phyloP scores from a whole-genome alignment of 495 filamentous ascomycete species.

The Haplographium delicatum region DNA sequence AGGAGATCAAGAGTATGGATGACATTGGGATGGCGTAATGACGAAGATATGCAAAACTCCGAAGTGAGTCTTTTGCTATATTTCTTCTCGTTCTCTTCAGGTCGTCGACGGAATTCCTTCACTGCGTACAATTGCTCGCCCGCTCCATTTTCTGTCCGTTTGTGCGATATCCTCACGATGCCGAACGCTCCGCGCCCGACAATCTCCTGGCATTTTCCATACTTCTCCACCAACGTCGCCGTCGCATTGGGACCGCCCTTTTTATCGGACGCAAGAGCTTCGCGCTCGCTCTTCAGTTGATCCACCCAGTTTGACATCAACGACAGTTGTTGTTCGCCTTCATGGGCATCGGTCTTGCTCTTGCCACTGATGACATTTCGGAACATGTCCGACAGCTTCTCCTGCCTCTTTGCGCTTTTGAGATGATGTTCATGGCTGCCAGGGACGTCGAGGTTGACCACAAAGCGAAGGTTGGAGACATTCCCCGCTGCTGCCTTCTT shows the following conservation, averaged over 20 bases:
- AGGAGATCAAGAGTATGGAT: slow-evolving; percentile 96
- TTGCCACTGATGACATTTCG: slow-evolving; percentile 69
- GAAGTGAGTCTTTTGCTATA: slow-evolving; percentile 98
- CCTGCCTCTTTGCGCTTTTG: slow-evolving; percentile 81
- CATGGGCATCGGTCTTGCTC: slow-evolving; percentile 65
- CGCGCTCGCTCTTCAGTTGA: slow-evolving; percentile 78
- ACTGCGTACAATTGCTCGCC: slow-evolving; percentile 92
- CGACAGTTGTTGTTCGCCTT: slow-evolving; percentile 78
- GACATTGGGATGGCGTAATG: slow-evolving; percentile 93
- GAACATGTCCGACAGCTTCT: slow-evolving; percentile 91
- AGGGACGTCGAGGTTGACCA: slow-evolving; percentile 32
- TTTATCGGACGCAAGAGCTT: slow-evolving; percentile 68
- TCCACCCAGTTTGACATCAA: slow-evolving; percentile 96
- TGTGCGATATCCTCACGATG: slow-evolving; percentile 97
- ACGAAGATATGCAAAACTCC: slow-evolving; percentile 98
- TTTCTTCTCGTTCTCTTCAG: slow-evolving; percentile 89
- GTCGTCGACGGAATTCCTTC: slow-evolving; percentile 93
- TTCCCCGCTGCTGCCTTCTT: slow-evolving; percentile 34
- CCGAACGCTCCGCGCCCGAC: slow-evolving; percentile 97
- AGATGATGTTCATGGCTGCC: slow-evolving; percentile 82
- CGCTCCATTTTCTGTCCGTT: slow-evolving; percentile 76
- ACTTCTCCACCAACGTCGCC: slow-evolving; percentile 88
- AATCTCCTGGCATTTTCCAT: slow-evolving; percentile 97
- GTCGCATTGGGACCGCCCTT: slow-evolving; percentile 71
- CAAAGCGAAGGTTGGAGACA: slow-evolving; percentile 36